Conservation (phyloP, 352 stramenopile genomes). For the Phytophthora colocasiae region DNA sequence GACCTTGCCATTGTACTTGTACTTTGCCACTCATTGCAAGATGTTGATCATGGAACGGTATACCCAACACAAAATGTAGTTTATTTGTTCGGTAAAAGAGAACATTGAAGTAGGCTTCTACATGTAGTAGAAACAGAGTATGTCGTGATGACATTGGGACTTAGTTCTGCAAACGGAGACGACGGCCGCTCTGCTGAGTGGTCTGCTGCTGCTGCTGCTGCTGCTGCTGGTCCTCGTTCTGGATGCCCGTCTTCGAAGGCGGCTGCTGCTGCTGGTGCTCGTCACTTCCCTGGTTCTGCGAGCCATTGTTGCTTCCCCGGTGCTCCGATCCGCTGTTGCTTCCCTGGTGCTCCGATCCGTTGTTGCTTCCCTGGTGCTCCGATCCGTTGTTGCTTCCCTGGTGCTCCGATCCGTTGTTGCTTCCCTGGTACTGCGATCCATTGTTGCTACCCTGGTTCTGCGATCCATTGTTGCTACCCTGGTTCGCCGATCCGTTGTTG, state of each 20-base stretch:
- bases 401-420: not conserved
- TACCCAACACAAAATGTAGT: not conserved
- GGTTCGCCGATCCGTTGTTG: slow-evolving; percentile 16
- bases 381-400: slow-evolving; percentile 4
- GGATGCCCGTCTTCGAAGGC: slow-evolving; percentile 11
- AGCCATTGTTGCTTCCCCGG: slow-evolving; percentile 11
- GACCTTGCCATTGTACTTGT: too few relatives aligned
- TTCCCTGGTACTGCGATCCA: slow-evolving; percentile 6
- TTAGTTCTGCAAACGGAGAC: slow-evolving; percentile 39
- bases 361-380: slow-evolving; percentile 15
- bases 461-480: not conserved
- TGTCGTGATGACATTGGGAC: slow-evolving; percentile 15
- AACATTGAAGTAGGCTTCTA: slow-evolving; percentile 5
- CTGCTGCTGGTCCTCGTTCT: slow-evolving; percentile 4
- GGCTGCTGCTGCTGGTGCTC: not conserved
- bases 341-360: slow-evolving; percentile 5
- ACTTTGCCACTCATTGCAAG: too few relatives aligned
- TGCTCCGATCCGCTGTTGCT: not conserved
- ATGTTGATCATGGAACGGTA: too few relatives aligned
- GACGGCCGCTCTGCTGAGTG: slow-evolving; percentile 32
- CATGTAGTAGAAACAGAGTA: slow-evolving; percentile 9
- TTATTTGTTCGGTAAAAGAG: slow-evolving; percentile 24
- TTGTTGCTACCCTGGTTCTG: slow-evolving; percentile 17
- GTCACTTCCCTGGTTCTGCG: slow-evolving; percentile 1
- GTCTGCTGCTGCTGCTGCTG: slow-evolving; percentile 16